These are phyloP conservation scores for Saccharomyces hybrid DNA, from an alignment of 1,139 yeast genomes.

Conservation along the genomic window DNA sequence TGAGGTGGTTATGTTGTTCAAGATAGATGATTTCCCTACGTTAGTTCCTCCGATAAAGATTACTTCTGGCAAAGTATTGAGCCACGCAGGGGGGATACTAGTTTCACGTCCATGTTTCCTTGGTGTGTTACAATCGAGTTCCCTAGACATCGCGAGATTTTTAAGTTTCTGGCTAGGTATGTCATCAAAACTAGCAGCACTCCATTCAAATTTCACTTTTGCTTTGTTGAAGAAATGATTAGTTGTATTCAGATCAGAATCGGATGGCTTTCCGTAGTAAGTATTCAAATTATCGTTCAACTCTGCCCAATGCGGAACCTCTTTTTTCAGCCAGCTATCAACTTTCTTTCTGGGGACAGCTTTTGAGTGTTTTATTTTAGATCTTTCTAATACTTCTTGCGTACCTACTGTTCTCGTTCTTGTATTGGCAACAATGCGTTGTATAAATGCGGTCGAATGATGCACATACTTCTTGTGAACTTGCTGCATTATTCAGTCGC, in stretches of 20 bases:
- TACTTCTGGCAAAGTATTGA: slow-evolving; percentile 49
- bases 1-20: slow-evolving; percentile 46
- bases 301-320: slow-evolving; percentile 10
- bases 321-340: background rate
- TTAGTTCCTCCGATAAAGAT: slow-evolving; percentile 72
- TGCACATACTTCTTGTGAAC: background rate
- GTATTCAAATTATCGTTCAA: slow-evolving; percentile 14
- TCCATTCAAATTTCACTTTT: slow-evolving; percentile 50
- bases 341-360: background rate
- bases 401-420: background rate
- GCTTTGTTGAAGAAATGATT: slow-evolving; percentile 41
- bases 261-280: slow-evolving; percentile 33
- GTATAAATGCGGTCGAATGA: background rate
- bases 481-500: background rate
- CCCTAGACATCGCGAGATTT: slow-evolving; percentile 3
- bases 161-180: slow-evolving; percentile 41
- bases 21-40: slow-evolving; percentile 73
- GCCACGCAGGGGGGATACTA: background rate
- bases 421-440: background rate
- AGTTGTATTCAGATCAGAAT: slow-evolving; percentile 29
- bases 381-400: background rate
- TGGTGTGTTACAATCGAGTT: background rate
- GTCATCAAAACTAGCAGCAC: slow-evolving; percentile 42
- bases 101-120: background rate
- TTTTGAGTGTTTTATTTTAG: background rate